Evolutionary conservation across 2,329 filamentous ascomycete genomes (phyloP).

Genomic region (Talaromyces amestolkiae): DNA sequence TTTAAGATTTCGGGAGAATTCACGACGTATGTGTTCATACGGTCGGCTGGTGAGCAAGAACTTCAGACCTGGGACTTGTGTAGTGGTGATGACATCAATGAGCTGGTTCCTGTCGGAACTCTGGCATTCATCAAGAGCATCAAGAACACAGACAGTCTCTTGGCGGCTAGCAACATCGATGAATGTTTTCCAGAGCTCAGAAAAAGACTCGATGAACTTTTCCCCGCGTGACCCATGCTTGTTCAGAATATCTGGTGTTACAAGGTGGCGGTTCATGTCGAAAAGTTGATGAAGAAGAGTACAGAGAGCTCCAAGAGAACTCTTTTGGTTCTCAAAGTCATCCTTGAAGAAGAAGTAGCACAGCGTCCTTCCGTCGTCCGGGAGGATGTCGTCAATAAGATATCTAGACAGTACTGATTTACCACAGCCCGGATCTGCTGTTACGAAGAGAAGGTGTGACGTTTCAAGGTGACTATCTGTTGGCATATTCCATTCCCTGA

Average conservation of each 20-base stretch:
- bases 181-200: constrained; percentile 32
- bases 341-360: constrained; percentile 51
- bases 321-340: constrained; percentile 36
- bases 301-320: constrained; percentile 28
- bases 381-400: constrained; percentile 33
- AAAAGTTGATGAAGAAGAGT: constrained; percentile 43
- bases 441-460: too few relatives aligned
- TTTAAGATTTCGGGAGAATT: constrained; percentile 1
- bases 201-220: constrained; percentile 23
- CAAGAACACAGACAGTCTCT: constrained; percentile 36
- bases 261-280: constrained; percentile 2
- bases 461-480: too few relatives aligned
- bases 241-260: neutral
- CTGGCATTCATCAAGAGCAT: constrained; percentile 42
- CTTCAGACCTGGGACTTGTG: constrained; percentile 27
- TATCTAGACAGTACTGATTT: constrained; percentile 43
- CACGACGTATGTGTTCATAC: constrained; percentile 17
- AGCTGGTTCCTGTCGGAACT: constrained; percentile 21
- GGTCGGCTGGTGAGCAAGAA: constrained; percentile 30
- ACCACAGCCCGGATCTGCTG: constrained; percentile 43
- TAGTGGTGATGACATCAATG: constrained; percentile 20
- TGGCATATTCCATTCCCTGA: too few relatives aligned
- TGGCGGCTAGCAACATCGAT: constrained; percentile 11
- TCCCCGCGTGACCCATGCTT: constrained; percentile 12
- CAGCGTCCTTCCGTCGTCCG: constrained; percentile 20